Evolutionary conservation across 352 stramenopile genomes (phyloP).

Genomic region (Pythium volutum): DNA sequence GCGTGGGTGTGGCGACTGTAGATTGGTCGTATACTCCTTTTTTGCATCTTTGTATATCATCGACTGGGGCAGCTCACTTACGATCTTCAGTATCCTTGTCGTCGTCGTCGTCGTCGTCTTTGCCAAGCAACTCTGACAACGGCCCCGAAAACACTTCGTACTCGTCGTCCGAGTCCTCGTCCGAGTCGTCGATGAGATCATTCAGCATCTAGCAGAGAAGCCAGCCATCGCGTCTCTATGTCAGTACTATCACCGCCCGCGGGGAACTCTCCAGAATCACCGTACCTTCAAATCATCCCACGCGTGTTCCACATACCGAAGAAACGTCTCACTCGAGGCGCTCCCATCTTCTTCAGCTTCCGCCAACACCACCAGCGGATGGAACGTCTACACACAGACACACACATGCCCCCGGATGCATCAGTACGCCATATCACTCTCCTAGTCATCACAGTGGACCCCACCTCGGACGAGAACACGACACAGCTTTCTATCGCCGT

Average conservation of each 20-base stretch:
- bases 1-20: too few relatives aligned
- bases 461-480: constrained; percentile 29
- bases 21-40: not conserved
- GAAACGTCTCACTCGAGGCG: constrained; percentile 53
- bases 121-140: not conserved
- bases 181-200: constrained; percentile 18
- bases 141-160: not conserved
- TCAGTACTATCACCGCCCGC: too few relatives aligned
- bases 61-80: too few relatives aligned
- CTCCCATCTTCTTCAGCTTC: constrained; percentile 45
- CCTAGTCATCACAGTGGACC: not conserved
- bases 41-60: constrained; percentile 1
- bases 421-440: not conserved
- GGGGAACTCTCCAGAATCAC: not conserved
- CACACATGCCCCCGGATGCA: not conserved
- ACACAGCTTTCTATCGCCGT: constrained; percentile 18
- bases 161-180: constrained; percentile 4
- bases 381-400: constrained; percentile 38
- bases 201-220: constrained; percentile 42
- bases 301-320: constrained; percentile 59
- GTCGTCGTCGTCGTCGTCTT: constrained; percentile 11
- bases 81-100: too few relatives aligned
- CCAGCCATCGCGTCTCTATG: too few relatives aligned
- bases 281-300: constrained; percentile 66
- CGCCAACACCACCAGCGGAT: constrained; percentile 43